Base-by-base conservation (phyloP, 2,329 filamentous ascomycete species). In the Fusarium albidum region DNA sequence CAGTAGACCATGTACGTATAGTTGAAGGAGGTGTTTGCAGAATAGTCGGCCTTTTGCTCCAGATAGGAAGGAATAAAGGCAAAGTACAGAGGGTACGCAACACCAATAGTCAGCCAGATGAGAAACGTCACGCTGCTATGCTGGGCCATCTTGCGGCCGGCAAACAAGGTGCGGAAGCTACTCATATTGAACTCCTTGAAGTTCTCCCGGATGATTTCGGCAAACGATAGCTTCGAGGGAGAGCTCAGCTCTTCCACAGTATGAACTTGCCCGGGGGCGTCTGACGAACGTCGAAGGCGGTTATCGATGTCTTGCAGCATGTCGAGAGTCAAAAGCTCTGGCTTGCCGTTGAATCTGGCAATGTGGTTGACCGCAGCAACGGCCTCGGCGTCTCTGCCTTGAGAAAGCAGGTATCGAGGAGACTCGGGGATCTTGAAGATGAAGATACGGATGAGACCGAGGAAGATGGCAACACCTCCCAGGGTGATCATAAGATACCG, bases 31-130 rank as follows among this genome's bases (percentile, higher is more conserved):
- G 48, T 55, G 40, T 68, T 49, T 18, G 52, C 53, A 9, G 60
- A 58, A 55, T 72, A 63, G 3, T 66, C 66, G 41, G 69, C 71
- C 45, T 75, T 72, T 8, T 69, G 75, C 14, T 72, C 71, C 7
- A 79, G 70, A 49, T 79, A 80, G 0, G 74, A 77, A 2, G 77
- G 75, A 41, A 79, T 73, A 47, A 79, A 79, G 37, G 73, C 74
- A 59, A 77, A 77, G 61, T 77, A 79, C 0, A 80, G 68, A 5
- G 77, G 77, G 57, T 79, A 79, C 2, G 74, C 76, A 17, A 79
- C 72, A n/a, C 76, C 77, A 26, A 79, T 75, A 0, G 73, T 77
- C 5, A 77, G 55, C 77, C 77, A 79, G 34, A 77, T 71, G 5
- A 73, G 57, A 55, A 76, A 78, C 2, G 71, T 74, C 6, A 79